Conservation (phyloP, 352 stramenopile genomes). For the Pythium aristosporum region DNA sequence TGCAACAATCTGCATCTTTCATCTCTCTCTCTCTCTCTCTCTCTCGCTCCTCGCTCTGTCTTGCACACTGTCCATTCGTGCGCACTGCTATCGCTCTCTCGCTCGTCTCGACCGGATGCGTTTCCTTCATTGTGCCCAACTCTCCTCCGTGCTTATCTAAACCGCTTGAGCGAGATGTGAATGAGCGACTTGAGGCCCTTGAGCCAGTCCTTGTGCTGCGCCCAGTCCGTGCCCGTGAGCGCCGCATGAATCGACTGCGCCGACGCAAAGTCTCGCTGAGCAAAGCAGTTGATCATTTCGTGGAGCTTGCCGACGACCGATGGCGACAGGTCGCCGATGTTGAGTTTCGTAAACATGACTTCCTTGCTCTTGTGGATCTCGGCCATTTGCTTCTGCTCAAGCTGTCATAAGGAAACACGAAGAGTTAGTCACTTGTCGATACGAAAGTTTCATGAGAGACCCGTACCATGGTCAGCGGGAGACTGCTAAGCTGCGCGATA, state of each 20-base stretch:
- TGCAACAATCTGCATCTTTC: background rate
- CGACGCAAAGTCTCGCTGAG: constrained; percentile 70
- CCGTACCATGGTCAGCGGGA: constrained; percentile 83
- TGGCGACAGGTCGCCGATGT: constrained; percentile 70
- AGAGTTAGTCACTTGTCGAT: constrained; percentile 10
- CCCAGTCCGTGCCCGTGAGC: constrained; percentile 93
- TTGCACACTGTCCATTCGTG: constrained; percentile 5
- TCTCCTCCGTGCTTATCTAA: constrained; percentile 74
- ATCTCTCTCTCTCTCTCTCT: background rate
- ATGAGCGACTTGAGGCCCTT: constrained; percentile 96
- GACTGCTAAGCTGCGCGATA: constrained; percentile 62
- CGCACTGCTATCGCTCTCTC: background rate
- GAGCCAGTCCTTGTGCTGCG: constrained; percentile 97
- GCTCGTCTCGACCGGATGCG: background rate
- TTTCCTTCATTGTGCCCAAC: background rate
- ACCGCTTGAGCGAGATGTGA: constrained; percentile 92
- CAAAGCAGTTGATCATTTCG: constrained; percentile 79
- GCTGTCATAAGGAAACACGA: constrained; percentile 34
- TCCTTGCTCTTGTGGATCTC: constrained; percentile 87
- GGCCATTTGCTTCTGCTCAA: constrained; percentile 85
- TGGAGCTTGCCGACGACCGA: constrained; percentile 72
- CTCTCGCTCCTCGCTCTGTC: background rate
- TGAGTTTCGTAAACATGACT: constrained; percentile 88
- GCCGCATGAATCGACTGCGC: constrained; percentile 87
- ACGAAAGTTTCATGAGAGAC: background rate